Percentiles rank a stretch among this genome's conserved stretches.
Evolutionary conservation across 1,284 basidiomycete species (phyloP).

Genomic region (Naganishia sp.): DNA sequence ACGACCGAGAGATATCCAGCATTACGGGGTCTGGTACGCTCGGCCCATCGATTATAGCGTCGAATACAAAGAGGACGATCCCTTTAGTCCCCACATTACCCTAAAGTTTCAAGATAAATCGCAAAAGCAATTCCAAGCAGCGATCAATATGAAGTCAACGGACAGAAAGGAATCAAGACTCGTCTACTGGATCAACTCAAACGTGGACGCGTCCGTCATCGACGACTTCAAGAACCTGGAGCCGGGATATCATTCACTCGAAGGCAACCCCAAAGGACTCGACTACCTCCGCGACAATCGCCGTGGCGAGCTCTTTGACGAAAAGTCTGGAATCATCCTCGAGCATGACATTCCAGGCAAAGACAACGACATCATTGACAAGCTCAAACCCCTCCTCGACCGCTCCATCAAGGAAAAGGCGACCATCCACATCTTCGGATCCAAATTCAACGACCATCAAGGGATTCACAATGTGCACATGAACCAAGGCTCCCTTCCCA

Average conservation of each 20-base stretch:
- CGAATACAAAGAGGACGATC: constrained; percentile 5
- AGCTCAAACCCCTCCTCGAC: constrained; percentile 23
- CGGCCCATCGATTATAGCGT: constrained; percentile 12
- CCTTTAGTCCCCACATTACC: constrained; percentile 19
- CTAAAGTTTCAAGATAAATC: constrained; percentile 18
- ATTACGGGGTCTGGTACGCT: constrained; percentile 14
- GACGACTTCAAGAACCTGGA: constrained; percentile 6
- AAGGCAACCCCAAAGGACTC: constrained; percentile 2
- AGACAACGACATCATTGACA: constrained; percentile 27
- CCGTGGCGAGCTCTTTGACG: background rate
- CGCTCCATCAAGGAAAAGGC: constrained; percentile 23
- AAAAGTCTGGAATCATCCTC: background rate
- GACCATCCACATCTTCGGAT: constrained; percentile 23
- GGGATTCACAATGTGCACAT: constrained; percentile 25
- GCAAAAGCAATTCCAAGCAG: constrained; percentile 4
- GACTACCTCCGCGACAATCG: constrained; percentile 17
- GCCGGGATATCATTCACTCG: constrained; percentile 11
- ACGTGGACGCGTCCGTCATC: constrained; percentile 6
- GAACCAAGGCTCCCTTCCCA: constrained; percentile 23
- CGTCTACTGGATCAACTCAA: constrained; percentile 23
- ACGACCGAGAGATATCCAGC: background rate
- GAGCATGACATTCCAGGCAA: constrained; percentile 15
- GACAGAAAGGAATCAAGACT: constrained; percentile 20
- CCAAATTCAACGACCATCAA: background rate
- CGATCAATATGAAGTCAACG: constrained; percentile 23